Evolutionary conservation across 2,329 filamentous ascomycete genomes (phyloP).

Genomic region (Trichoderma atroviride): DNA sequence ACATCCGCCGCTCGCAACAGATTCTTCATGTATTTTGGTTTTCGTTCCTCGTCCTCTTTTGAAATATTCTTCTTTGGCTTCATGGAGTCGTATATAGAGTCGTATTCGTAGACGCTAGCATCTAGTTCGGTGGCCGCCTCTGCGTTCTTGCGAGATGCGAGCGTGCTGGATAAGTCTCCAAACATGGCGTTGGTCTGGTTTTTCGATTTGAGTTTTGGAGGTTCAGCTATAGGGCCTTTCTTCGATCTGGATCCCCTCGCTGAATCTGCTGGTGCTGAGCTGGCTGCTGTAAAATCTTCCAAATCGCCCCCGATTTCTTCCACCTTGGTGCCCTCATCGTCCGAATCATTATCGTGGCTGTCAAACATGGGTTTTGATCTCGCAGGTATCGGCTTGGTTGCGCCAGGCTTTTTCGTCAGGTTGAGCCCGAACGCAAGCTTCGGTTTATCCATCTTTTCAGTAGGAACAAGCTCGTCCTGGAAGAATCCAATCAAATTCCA

Average conservation of each 20-base stretch:
- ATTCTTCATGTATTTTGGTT: conserved; percentile 78
- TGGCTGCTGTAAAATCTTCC: conserved; percentile 47
- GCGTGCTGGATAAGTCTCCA: conserved; percentile 67
- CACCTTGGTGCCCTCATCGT: conserved; percentile 51
- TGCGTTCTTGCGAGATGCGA: conserved; percentile 64
- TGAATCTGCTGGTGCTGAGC: conserved; percentile 33
- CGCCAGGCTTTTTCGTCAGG: conserved; percentile 58
- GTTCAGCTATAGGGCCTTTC: conserved; percentile 40
- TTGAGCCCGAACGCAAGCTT: conserved; percentile 60
- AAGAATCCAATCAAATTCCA: neutral
- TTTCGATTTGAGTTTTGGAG: conserved; percentile 51
- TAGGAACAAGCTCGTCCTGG: neutral
- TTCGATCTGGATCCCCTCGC: conserved; percentile 42
- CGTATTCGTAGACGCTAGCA: conserved; percentile 81
- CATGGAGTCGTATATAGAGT: conserved; percentile 77
- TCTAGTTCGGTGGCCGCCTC: conserved; percentile 69
- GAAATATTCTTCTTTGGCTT: conserved; percentile 65
- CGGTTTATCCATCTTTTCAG: conserved; percentile 50
- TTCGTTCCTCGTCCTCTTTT: conserved; percentile 58
- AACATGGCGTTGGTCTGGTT: conserved; percentile 51
- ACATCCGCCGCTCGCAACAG: conserved; percentile 73
- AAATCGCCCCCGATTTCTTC: conserved; percentile 68
- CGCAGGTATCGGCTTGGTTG: conserved; percentile 51
- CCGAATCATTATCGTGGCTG: conserved; percentile 57
- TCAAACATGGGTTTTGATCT: conserved; percentile 59